Conservation (phyloP, 1,139 yeast species). For the Suhomyces terraborum region DNA sequence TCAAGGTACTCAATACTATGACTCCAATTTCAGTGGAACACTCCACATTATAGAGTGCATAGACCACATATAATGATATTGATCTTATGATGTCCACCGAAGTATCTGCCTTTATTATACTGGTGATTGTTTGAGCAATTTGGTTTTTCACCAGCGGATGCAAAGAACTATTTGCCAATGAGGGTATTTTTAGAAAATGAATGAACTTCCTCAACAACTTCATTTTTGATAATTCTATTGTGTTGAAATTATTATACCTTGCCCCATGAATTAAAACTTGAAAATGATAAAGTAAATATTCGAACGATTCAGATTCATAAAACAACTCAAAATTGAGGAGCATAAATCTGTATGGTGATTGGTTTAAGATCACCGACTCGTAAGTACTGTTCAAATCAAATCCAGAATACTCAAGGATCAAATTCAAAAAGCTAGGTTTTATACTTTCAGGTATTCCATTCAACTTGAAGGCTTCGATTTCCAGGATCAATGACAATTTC, state of each 20-base stretch:
- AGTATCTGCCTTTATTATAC: conserved; percentile 33
- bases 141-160: conserved; percentile 20
- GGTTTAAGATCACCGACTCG: conserved; percentile 35
- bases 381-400: conserved; percentile 26
- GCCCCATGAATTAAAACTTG: conserved; percentile 55
- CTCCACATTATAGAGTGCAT: conserved; percentile 35
- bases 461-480: conserved; percentile 4
- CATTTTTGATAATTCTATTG: conserved; percentile 52
- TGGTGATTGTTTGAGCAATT: conserved; percentile 24
- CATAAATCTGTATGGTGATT: conserved; percentile 32
- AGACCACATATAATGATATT: conserved; percentile 38
- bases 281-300: conserved; percentile 57
- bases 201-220: conserved; percentile 54
- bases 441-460: neutral
- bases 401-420: conserved; percentile 30
- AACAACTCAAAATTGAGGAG: conserved; percentile 40
- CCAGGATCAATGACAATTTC: conserved; percentile 15
- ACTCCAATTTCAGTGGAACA: conserved; percentile 35
- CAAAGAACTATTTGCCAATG: conserved; percentile 15
- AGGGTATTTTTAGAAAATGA: conserved; percentile 48
- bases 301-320: conserved; percentile 44
- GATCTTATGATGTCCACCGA: conserved; percentile 42
- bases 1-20: conserved; percentile 31
- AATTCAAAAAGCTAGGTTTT: conserved; percentile 20
- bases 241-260: conserved; percentile 50